These are phyloP conservation scores for Sugiyamaella smithiae DNA, from an alignment of 805 yeast species.

Conservation along the genomic window DNA sequence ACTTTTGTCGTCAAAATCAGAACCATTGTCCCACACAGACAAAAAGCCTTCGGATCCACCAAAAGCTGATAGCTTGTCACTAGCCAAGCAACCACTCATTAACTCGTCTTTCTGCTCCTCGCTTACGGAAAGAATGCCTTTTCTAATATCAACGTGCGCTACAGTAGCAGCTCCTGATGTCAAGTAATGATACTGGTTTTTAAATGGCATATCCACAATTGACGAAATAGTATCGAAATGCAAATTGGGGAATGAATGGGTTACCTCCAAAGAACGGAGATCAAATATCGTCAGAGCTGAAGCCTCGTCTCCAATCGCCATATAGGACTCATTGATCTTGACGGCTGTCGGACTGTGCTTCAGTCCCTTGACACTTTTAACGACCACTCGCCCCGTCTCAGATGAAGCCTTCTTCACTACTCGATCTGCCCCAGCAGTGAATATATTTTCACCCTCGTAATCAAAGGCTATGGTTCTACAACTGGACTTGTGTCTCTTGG, in stretches of 20 bases:
- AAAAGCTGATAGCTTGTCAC: slow-evolving; percentile 64
- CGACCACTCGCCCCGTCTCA: slow-evolving; percentile 70
- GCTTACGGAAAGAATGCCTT: slow-evolving; percentile 59
- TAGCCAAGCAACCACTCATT: slow-evolving; percentile 64
- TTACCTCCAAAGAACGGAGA: slow-evolving; percentile 47
- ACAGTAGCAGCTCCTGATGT: slow-evolving; percentile 81
- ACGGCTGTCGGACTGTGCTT: slow-evolving; percentile 29
- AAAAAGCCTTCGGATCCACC: slow-evolving; percentile 91
- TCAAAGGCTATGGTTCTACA: slow-evolving; percentile 72
- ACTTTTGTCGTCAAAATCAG: slow-evolving; percentile 62
- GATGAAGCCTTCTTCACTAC: slow-evolving; percentile 71
- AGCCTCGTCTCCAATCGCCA: slow-evolving; percentile 55
- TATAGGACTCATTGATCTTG: slow-evolving; percentile 32
- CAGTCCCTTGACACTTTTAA: slow-evolving; percentile 42
- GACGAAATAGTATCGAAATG: slow-evolving; percentile 72
- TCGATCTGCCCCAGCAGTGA: slow-evolving; percentile 75
- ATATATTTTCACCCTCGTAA: slow-evolving; percentile 57
- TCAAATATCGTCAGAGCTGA: slow-evolving; percentile 68
- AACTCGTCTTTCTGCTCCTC: slow-evolving; percentile 95
- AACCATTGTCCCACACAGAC: slow-evolving; percentile 83
- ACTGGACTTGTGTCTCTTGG: slow-evolving; percentile 86
- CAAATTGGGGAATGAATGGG: slow-evolving; percentile 49
- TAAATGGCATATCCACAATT: slow-evolving; percentile 64
- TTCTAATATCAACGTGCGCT: slow-evolving; percentile 73
- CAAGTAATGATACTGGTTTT: slow-evolving; percentile 74